A percentile compares a stretch with the other conserved stretches of the same genome.
phyloP scores from a whole-genome alignment of 345 rosid species.

The Pistacia vera region DNA sequence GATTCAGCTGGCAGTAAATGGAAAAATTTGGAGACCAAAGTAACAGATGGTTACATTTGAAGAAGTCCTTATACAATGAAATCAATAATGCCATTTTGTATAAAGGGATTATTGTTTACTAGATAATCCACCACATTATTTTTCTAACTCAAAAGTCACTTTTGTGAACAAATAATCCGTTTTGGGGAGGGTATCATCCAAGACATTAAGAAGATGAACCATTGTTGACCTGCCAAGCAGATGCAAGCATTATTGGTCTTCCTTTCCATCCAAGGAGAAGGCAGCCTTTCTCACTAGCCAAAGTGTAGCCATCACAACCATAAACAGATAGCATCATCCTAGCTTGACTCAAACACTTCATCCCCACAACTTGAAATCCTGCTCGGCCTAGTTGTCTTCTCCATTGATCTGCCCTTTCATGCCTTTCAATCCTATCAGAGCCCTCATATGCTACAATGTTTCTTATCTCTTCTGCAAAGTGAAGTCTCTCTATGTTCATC shows the following conservation, averaged over 20 bases:
- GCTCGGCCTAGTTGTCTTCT: constrained; percentile 69
- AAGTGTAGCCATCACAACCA: constrained; percentile 61
- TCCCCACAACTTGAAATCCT: constrained; percentile 52
- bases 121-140: constrained; percentile 16
- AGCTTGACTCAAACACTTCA: constrained; percentile 56
- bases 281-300: constrained; percentile 54
- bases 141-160: neutral
- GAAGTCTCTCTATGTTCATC: constrained; percentile 56
- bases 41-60: too few species aligned
- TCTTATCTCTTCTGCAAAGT: constrained; percentile 57
- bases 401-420: constrained; percentile 73
- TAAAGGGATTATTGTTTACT: neutral
- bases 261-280: constrained; percentile 70
- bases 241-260: constrained; percentile 64
- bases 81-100: neutral
- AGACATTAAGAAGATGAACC: constrained; percentile 20
- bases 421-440: constrained; percentile 50
- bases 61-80: neutral
- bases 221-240: constrained; percentile 59
- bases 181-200: neutral
- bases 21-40: neutral
- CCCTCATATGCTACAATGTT: constrained; percentile 64
- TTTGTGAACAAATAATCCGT: neutral
- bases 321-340: constrained; percentile 62
- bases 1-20: too few species aligned